A percentile compares a stretch with the other conserved stretches of the same genome.
These are phyloP conservation scores for Polygonum aviculare DNA, from an alignment of 148 eudicot genomes.

Conservation along the genomic window DNA sequence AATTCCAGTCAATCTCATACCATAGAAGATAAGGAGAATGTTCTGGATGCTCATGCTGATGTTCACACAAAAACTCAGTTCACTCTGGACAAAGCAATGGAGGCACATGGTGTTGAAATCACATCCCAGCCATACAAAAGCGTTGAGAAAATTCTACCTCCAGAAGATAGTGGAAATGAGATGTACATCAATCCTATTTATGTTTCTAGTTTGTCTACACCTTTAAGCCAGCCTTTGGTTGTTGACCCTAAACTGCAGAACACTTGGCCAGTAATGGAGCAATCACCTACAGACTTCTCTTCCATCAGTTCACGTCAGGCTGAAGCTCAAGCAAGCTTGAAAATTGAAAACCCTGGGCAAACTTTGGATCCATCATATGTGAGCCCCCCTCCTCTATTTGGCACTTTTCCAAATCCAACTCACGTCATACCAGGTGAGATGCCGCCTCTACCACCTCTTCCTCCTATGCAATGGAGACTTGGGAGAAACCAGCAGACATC, in stretches of 20 bases:
- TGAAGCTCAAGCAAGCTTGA: constrained; percentile 7
- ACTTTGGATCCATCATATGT: constrained; percentile 19
- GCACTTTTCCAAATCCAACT: constrained; percentile 27
- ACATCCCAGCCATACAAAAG: background rate
- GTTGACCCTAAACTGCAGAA: constrained; percentile 5
- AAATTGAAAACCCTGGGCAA: constrained; percentile 16
- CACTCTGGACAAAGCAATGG: background rate
- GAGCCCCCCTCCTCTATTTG: constrained; percentile 21
- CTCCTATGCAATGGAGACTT: constrained; percentile 92
- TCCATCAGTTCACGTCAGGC: background rate
- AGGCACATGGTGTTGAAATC: constrained; percentile 11
- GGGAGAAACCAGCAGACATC: constrained; percentile 48
- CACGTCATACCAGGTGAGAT: constrained; percentile 40
- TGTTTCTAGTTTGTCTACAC: background rate
- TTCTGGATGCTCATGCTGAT: constrained; percentile 5
- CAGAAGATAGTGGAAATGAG: background rate
- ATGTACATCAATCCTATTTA: background rate
- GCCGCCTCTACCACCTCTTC: constrained; percentile 96
- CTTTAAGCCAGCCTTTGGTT: constrained; percentile 4
- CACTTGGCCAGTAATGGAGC: constrained; percentile 7
- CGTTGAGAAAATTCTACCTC: background rate
- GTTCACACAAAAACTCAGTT: constrained; percentile 20
- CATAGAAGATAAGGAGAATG: constrained; percentile 14
- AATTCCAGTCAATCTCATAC: constrained; percentile 1
- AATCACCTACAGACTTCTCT: constrained; percentile 3